A percentile compares a stretch with the other conserved stretches of the same genome.
These are phyloP conservation scores for Prinsepia uniflora DNA, from an alignment of 306 rosid genomes.

Conservation along the genomic window DNA sequence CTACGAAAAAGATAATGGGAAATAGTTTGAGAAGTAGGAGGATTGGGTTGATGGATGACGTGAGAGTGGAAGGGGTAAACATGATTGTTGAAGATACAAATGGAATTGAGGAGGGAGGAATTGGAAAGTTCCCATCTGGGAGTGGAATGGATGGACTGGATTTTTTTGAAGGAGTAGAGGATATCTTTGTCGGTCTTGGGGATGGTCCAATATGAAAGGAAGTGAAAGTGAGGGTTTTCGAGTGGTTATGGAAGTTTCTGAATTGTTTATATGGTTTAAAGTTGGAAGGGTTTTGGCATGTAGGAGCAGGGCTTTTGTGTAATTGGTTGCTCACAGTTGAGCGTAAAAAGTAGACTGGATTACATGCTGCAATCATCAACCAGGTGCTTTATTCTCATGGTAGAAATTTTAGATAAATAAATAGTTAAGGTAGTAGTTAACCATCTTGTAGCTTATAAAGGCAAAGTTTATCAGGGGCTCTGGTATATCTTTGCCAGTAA, in stretches of 20 bases:
- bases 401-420: background rate
- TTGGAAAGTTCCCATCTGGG: background rate
- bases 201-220: slow-evolving; percentile 15
- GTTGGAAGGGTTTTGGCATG: background rate
- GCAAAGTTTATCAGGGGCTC: background rate
- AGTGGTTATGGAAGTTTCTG: background rate
- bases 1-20: slow-evolving; percentile 23
- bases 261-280: background rate
- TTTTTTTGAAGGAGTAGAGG: slow-evolving; percentile 41
- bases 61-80: background rate
- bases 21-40: slow-evolving; percentile 26
- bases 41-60: background rate
- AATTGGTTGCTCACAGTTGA: background rate
- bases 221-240: slow-evolving; percentile 7
- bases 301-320: slow-evolving; percentile 3
- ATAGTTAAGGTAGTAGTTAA: slow-evolving; percentile 3
- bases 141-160: slow-evolving; percentile 33
- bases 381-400: background rate
- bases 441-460: background rate
- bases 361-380: slow-evolving; percentile 2
- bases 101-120: background rate
- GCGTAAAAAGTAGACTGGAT: background rate
- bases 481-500: background rate
- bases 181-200: slow-evolving; percentile 33
- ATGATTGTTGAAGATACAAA: slow-evolving; percentile 12